These are phyloP conservation scores for Mycena venus DNA, from an alignment of 768 basidiomycete species.

Conservation along the genomic window DNA sequence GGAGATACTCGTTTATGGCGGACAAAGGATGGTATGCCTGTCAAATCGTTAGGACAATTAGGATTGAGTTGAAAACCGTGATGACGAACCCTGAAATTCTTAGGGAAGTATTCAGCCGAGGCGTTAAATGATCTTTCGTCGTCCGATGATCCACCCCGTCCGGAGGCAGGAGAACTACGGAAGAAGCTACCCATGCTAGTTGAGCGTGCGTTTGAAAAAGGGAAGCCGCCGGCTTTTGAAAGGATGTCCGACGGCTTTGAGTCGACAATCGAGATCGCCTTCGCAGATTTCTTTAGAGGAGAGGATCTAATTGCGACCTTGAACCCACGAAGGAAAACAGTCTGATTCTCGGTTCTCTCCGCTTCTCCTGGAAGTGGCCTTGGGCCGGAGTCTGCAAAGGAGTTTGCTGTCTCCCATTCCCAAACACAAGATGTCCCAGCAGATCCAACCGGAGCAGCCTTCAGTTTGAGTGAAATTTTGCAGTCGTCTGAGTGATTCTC, in stretches of 20 bases:
- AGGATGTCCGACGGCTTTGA: neutral
- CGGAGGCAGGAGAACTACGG: neutral
- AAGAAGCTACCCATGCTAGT: no score
- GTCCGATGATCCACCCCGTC: neutral
- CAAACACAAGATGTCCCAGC: neutral
- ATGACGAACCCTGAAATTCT: no score
- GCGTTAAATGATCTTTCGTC: no score
- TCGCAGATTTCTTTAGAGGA: neutral
- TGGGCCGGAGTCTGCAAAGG: neutral
- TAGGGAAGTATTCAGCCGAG: no score
- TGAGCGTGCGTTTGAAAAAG: no score
- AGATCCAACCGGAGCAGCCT: neutral
- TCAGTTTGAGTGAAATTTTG: neutral
- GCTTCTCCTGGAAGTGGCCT: neutral
- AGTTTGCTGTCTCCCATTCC: neutral
- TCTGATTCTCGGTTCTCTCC: neutral
- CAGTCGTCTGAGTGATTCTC: neutral
- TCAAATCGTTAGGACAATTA: neutral
- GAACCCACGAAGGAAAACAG: neutral
- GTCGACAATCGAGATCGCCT: neutral
- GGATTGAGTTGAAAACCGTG: no score
- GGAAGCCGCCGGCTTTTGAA: no score
- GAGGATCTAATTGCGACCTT: neutral
- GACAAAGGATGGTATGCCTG: slow-evolving; percentile 8
- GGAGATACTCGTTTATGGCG: slow-evolving; percentile 3